Evolutionary conservation across 225 moss, liverwort and hornwort species (phyloP).

Genomic region (Ulota crispa): DNA sequence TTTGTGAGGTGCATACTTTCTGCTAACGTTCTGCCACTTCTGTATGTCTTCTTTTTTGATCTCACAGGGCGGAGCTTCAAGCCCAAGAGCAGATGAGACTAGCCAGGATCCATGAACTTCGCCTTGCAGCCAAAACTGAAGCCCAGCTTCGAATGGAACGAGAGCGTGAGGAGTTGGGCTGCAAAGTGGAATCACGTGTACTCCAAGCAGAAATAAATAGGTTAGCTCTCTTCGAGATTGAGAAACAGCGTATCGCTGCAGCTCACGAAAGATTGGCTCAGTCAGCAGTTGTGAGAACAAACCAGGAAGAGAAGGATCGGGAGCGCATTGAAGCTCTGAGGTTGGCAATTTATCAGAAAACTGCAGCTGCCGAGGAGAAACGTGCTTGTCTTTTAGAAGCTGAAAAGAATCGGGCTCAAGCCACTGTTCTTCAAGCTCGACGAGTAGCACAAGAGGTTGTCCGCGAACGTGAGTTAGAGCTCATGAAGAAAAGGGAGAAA

Average conservation of each 20-base stretch:
- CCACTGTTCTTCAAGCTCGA: constrained; percentile 87
- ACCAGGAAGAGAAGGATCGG: constrained; percentile 85
- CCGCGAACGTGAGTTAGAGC: constrained; percentile 84
- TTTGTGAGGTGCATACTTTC: background rate
- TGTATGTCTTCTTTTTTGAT: background rate
- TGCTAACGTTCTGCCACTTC: background rate
- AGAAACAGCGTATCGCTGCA: constrained; percentile 89
- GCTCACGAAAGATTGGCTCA: constrained; percentile 88
- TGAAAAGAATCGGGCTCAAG: constrained; percentile 93
- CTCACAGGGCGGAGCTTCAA: constrained; percentile 76
- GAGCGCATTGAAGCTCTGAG: constrained; percentile 85
- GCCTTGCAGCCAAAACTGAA: constrained; percentile 92
- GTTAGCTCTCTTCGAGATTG: constrained; percentile 80
- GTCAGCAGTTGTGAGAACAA: constrained; percentile 75
- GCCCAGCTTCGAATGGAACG: constrained; percentile 93
- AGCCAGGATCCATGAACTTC: constrained; percentile 92
- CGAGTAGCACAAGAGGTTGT: constrained; percentile 87
- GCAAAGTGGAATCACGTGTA: constrained; percentile 86
- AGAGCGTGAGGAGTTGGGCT: constrained; percentile 94
- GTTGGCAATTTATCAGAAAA: constrained; percentile 78
- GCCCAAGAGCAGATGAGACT: constrained; percentile 97
- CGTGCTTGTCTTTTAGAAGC: constrained; percentile 85
- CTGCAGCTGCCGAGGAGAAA: constrained; percentile 95
- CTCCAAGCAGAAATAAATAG: constrained; percentile 95
- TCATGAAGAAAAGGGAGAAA: constrained; percentile 83